Evolutionary conservation across 371 early-diverging fungal genomes (phyloP), one percentile per base, ranked within the genome.

Genomic region (Paraphysoderma sedebokerense): DNA sequence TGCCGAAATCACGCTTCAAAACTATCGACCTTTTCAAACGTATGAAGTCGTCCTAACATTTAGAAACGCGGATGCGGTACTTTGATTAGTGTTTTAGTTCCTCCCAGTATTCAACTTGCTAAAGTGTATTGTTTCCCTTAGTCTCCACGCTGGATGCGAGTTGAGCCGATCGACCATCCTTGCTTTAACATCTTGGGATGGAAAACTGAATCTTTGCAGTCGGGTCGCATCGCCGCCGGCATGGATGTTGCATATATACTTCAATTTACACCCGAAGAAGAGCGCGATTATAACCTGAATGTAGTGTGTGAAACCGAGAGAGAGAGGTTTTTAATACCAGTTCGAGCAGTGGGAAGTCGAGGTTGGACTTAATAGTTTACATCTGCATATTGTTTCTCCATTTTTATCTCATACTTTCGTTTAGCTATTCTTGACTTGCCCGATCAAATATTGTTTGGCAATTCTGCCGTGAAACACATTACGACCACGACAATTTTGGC

Each of bases 241-340:
- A 74, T 74, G 68, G 72, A 68, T 9, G 60, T 61, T 6, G 37
- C 58, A 24, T 72, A 59, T 45, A 37, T 68, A 3, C 44, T 74
- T 15, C 59, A 38, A 4, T 74, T 70, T 49, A 54, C 48, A 1
- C 74, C 74, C 5, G 72, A 74, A 47, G 66, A 60, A 19, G 46
- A 54, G 15, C 32, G 53, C 9, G 72, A 74, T 46, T 68, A 69
- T 40, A 8, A 13, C 11, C 61, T 54, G 38, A 51, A 66, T 29
- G 50, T 74, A 2, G 61, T 70, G 15, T 72, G 72, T 59, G 48
- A 58, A 17, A 68, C 74, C 5, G 74, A 74, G 35, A 49, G 74
- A 9, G 74, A 74, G 51, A 60, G 56, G 32, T 74, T 74, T 45
- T 9, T 68, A n/a, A 52, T 74, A 4, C 74, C 74, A 0, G 56